Evolutionary conservation across 768 basidiomycete genomes (phyloP).

Genomic region (Clitopilus hobsonii): DNA sequence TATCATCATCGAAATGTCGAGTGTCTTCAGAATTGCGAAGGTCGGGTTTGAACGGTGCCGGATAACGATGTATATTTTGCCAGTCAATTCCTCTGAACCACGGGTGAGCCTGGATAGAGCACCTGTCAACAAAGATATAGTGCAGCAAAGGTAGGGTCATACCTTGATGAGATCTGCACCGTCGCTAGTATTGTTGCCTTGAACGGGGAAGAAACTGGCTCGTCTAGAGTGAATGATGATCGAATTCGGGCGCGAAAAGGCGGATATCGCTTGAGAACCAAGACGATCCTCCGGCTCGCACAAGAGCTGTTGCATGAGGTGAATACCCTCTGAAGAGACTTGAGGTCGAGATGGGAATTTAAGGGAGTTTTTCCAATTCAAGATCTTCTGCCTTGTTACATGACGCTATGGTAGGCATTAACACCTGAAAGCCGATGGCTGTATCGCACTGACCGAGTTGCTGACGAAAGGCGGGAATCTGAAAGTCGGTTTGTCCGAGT

Average conservation of each 20-base stretch:
- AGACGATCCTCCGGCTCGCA: constrained; percentile 96
- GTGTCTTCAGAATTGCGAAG: constrained; percentile 83
- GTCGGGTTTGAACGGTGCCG: constrained; percentile 88
- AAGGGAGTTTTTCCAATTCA: constrained; percentile 89
- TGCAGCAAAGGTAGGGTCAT: constrained; percentile 7
- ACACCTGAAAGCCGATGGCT: constrained; percentile 10
- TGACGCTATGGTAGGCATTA: constrained; percentile 56
- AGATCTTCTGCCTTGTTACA: constrained; percentile 93
- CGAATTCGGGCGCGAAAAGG: constrained; percentile 72
- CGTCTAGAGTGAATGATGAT: constrained; percentile 70
- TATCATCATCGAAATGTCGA: constrained; percentile 92
- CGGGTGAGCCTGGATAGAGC: constrained; percentile 59
- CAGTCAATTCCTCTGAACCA: constrained; percentile 94
- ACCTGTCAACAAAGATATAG: constrained; percentile 3
- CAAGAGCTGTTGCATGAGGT: constrained; percentile 83
- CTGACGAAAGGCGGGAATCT: constrained; percentile 96
- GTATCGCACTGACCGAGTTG: constrained; percentile 62
- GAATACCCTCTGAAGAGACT: constrained; percentile 83
- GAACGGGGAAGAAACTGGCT: constrained; percentile 60
- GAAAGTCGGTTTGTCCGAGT: neutral
- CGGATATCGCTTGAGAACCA: constrained; percentile 66
- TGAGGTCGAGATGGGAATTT: constrained; percentile 81
- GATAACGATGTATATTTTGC: constrained; percentile 76
- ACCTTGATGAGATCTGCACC: constrained; percentile 93
- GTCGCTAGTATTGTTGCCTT: constrained; percentile 53